Evolutionary conservation across 179 eudicot species (phyloP).

Genomic region (Silene noctiflora): DNA sequence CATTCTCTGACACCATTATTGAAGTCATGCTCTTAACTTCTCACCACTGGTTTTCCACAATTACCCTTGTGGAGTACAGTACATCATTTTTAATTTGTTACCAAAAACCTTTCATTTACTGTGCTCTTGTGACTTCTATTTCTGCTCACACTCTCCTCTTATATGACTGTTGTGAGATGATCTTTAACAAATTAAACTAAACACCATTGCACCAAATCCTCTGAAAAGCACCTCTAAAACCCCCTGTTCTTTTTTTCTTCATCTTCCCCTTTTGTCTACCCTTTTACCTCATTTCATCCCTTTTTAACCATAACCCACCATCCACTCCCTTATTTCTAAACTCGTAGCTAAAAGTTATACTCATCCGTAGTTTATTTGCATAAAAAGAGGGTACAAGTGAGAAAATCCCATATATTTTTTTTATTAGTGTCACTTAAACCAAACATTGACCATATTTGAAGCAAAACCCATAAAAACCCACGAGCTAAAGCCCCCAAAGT

Average conservation of each 20-base stretch:
- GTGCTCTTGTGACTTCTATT: background rate
- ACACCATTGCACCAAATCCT: background rate
- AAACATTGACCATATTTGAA: no score
- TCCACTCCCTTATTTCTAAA: no score
- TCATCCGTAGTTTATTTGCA: no score
- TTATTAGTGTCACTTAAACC: no score
- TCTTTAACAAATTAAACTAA: background rate
- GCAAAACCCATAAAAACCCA: background rate
- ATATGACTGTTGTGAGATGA: background rate
- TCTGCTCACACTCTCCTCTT: background rate
- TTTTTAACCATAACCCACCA: background rate
- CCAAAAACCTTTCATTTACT: background rate
- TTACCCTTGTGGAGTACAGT: background rate
- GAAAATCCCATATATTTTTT: no score
- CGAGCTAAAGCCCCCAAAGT: background rate
- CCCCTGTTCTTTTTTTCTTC: background rate
- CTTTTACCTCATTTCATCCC: background rate
- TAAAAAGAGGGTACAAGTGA: no score
- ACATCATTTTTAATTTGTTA: background rate
- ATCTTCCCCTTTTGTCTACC: background rate
- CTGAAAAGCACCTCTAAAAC: background rate
- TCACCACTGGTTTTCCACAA: no score
- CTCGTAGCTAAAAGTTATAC: no score
- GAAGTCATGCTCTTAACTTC: conserved; percentile 17
- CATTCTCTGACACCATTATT: conserved; percentile 29